Evolutionary conservation across 371 early-diverging fungal species (phyloP).

Genomic region (Rhizopus delemar): DNA sequence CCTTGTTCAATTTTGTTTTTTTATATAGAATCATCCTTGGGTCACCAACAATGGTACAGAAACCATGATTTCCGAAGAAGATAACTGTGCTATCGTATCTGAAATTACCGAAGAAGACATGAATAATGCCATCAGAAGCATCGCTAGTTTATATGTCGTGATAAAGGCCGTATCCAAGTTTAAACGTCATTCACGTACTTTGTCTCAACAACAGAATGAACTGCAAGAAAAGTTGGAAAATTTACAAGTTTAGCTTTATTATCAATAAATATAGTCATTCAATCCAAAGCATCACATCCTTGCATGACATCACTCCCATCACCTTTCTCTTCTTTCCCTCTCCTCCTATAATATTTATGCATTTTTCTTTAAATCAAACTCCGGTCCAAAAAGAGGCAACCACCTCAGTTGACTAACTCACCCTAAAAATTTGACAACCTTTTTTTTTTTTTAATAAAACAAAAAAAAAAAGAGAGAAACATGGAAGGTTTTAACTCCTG

Average conservation of each 20-base stretch:
- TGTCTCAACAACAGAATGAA: conserved; percentile 37
- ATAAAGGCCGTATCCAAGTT: conserved; percentile 56
- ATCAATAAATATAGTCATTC: too few relatives aligned
- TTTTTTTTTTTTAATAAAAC: neutral
- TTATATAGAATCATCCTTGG: conserved; percentile 77
- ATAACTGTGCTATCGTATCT: conserved; percentile 66
- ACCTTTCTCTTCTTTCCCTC: too few relatives aligned
- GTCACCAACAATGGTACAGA: conserved; percentile 72
- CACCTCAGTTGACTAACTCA: too few relatives aligned
- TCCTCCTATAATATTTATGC: too few relatives aligned
- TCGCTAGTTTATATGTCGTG: conserved; percentile 56
- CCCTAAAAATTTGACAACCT: too few relatives aligned
- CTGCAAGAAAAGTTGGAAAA: neutral
- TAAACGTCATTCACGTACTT: conserved; percentile 52
- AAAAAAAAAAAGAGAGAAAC: too few relatives aligned
- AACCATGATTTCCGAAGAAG: conserved; percentile 73
- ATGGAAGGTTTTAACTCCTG: conserved; percentile 2
- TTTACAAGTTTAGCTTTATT: neutral
- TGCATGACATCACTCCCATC: too few relatives aligned
- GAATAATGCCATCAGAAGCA: conserved; percentile 72
- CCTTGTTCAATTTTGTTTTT: neutral
- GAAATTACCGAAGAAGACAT: conserved; percentile 88
- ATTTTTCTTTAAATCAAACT: too few relatives aligned
- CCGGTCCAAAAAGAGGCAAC: too few relatives aligned
- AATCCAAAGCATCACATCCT: too few relatives aligned